Evolutionary conservation across 495 filamentous ascomycete genomes (phyloP).

Genomic region (Penicillium bialowiezense): DNA sequence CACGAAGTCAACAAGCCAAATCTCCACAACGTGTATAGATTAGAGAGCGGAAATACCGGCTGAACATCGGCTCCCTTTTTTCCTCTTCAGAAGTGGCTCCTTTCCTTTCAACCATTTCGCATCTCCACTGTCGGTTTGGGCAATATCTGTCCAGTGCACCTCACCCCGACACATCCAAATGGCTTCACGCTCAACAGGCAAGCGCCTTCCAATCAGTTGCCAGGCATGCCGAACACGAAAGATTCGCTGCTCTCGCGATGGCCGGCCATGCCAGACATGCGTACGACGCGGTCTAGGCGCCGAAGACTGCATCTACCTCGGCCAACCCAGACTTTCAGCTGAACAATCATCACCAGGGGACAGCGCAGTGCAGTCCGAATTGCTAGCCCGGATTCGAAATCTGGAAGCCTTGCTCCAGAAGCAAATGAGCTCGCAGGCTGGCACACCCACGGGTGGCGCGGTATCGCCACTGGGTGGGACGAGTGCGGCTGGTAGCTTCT

Average conservation of each 20-base stretch:
- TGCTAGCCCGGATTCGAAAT: slow-evolving; percentile 37
- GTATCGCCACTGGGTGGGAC: slow-evolving; percentile 32
- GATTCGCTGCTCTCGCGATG: slow-evolving; percentile 41
- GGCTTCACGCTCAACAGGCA: slow-evolving; percentile 31
- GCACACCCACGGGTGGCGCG: slow-evolving; percentile 15
- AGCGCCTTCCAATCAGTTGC: slow-evolving; percentile 42
- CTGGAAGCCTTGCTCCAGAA: slow-evolving; percentile 38
- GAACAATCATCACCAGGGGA: slow-evolving; percentile 28
- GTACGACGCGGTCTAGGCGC: slow-evolving; percentile 38
- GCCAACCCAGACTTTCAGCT: slow-evolving; percentile 37
- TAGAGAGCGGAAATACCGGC: background rate
- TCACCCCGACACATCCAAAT: slow-evolving; percentile 8
- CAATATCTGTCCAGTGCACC: background rate
- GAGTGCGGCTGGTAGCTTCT: slow-evolving; percentile 32
- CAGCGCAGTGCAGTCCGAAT: slow-evolving; percentile 29
- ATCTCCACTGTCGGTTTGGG: background rate
- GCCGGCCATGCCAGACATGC: slow-evolving; percentile 41
- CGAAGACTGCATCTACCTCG: slow-evolving; percentile 43
- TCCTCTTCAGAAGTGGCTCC: background rate
- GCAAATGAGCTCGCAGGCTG: slow-evolving; percentile 25
- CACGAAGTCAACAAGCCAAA: background rate
- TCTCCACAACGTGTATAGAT: background rate
- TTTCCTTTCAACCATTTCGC: background rate
- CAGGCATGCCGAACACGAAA: slow-evolving; percentile 42
- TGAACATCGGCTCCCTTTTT: background rate